Conservation (phyloP, 1,139 yeast genomes). For the Yarrowia galli region DNA sequence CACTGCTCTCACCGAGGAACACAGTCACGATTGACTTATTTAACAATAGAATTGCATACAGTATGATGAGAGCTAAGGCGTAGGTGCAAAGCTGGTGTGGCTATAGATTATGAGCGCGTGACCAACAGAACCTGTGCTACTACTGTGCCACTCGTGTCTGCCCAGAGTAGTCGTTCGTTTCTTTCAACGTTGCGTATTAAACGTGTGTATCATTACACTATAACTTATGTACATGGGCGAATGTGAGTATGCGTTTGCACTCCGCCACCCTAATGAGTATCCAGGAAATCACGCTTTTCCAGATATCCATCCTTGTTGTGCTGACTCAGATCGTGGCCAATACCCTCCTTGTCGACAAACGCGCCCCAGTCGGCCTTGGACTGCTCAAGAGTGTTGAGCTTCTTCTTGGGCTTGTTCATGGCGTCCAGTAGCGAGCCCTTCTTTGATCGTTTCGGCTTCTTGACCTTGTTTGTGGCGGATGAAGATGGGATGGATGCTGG, state of each 20-base stretch:
- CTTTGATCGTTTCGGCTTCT: slow-evolving; percentile 47
- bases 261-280: slow-evolving; percentile 14
- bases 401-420: slow-evolving; percentile 57
- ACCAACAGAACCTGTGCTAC: too few species aligned
- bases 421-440: slow-evolving; percentile 78
- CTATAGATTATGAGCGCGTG: too few species aligned
- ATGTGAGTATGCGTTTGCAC: too few species aligned
- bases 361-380: slow-evolving; percentile 95
- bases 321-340: slow-evolving; percentile 78
- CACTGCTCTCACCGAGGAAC: slow-evolving; percentile 58
- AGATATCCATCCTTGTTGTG: slow-evolving; percentile 84
- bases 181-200: too few species aligned
- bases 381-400: slow-evolving; percentile 89
- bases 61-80: too few species aligned
- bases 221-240: slow-evolving; percentile 21
- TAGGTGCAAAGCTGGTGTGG: too few species aligned
- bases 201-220: slow-evolving; percentile 1
- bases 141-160: too few species aligned
- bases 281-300: slow-evolving; percentile 87
- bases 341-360: slow-evolving; percentile 85
- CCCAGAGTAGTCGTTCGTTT: too few species aligned
- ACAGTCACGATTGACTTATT: slow-evolving; percentile 3
- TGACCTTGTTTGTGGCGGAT: slow-evolving; percentile 38
- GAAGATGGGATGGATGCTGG: slow-evolving; percentile 19
- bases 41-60: neutral